Percentiles rank a stretch among this genome's conserved stretches.
Evolutionary conservation across 208 protist genomes (phyloP).

Genomic region (Acanthamoeba polyphaga): DNA sequence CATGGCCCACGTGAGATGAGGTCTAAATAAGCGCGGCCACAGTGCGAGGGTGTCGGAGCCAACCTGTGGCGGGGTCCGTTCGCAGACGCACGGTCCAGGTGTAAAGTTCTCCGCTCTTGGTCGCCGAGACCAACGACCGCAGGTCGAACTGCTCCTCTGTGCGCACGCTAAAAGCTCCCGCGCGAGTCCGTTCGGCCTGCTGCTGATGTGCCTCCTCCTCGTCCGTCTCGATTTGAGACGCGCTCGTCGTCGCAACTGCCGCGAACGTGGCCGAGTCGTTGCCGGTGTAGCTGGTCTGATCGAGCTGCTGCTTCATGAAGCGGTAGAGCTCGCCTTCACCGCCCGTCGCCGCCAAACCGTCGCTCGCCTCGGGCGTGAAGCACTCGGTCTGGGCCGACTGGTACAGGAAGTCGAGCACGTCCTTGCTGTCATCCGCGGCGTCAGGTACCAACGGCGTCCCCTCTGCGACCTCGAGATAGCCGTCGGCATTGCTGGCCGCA

Average conservation of each 20-base stretch:
- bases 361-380: not conserved
- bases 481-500: not conserved
- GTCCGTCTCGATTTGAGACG: not conserved
- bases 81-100: not conserved
- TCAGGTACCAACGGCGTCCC: no score
- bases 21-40: not conserved
- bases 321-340: not conserved
- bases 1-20: not conserved
- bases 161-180: no score
- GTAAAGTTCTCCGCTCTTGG: not conserved
- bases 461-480: not conserved
- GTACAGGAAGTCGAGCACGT: not conserved
- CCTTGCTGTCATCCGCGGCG: not conserved
- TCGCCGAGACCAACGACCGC: not conserved
- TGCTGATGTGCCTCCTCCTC: not conserved
- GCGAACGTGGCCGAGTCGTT: not conserved
- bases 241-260: not conserved
- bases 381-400: not conserved
- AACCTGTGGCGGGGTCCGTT: not conserved
- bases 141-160: not conserved
- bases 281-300: not conserved
- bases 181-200: no score
- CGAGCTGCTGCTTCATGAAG: constrained; percentile 14
- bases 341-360: not conserved
- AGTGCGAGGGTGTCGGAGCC: no score